These are phyloP conservation scores for Cladosporium halotolerans DNA, from an alignment of 2,329 filamentous ascomycete species.

Conservation along the genomic window DNA sequence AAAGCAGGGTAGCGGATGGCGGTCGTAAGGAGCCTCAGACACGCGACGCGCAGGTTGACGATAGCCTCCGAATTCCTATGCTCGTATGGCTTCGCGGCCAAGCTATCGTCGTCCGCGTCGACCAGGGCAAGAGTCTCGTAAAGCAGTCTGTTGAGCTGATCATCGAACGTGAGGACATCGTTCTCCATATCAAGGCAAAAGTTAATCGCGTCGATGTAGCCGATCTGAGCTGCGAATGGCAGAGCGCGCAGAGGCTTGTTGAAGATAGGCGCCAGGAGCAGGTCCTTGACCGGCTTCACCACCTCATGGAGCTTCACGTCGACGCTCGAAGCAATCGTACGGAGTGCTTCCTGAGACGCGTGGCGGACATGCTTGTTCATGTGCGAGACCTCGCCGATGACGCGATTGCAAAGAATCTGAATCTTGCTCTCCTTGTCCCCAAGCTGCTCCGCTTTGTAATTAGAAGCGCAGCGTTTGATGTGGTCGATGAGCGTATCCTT, in stretches of 20 bases:
- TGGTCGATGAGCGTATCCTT: slow-evolving; percentile 70
- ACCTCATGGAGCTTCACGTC: slow-evolving; percentile 79
- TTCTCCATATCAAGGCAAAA: slow-evolving; percentile 87
- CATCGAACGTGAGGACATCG: slow-evolving; percentile 86
- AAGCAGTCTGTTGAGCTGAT: slow-evolving; percentile 79
- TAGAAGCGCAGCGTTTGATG: slow-evolving; percentile 71
- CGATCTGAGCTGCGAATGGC: slow-evolving; percentile 92
- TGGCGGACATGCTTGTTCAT: slow-evolving; percentile 94
- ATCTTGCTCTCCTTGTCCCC: slow-evolving; percentile 61
- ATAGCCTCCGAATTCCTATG: slow-evolving; percentile 95
- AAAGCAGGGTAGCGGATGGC: slow-evolving; percentile 93
- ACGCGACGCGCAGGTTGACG: slow-evolving; percentile 83
- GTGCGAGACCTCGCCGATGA: slow-evolving; percentile 84
- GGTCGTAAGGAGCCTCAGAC: slow-evolving; percentile 85
- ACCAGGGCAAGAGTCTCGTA: slow-evolving; percentile 91
- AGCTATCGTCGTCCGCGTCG: slow-evolving; percentile 86
- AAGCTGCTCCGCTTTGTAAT: slow-evolving; percentile 73
- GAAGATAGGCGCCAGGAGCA: slow-evolving; percentile 85
- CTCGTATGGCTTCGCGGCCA: slow-evolving; percentile 88
- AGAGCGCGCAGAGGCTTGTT: slow-evolving; percentile 88
- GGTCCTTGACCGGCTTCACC: slow-evolving; percentile 81
- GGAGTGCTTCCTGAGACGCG: slow-evolving; percentile 74
- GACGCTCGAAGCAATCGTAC: slow-evolving; percentile 72
- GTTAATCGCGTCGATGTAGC: slow-evolving; percentile 95
- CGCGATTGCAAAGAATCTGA: slow-evolving; percentile 70